Conservation (phyloP, 2,329 filamentous ascomycete genomes). For the Monosporascus ibericus region DNA sequence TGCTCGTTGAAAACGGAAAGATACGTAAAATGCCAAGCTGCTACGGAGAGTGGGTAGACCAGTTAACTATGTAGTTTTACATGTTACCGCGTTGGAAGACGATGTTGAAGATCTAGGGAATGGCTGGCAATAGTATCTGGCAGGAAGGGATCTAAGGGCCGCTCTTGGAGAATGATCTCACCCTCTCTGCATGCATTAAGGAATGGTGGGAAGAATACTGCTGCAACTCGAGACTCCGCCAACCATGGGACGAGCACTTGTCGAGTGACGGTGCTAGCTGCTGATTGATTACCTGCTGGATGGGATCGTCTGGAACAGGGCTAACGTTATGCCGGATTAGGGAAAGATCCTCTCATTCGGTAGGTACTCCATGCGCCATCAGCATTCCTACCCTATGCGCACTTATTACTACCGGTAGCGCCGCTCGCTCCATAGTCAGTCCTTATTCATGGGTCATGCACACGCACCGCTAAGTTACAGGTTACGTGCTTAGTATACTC, state of each 20-base stretch:
- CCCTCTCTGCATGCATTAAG: background rate
- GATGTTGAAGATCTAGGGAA: background rate
- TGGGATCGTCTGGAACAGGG: too few species aligned
- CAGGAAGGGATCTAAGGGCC: background rate
- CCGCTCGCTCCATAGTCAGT: background rate
- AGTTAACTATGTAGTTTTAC: background rate
- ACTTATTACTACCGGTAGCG: background rate
- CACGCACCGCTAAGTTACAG: background rate
- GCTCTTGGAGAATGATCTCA: background rate
- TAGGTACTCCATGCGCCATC: too few species aligned
- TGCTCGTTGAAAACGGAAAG: background rate
- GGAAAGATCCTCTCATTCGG: too few species aligned
- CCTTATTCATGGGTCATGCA: too few species aligned
- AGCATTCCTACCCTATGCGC: too few species aligned
- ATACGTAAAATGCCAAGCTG: background rate
- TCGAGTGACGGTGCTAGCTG: background rate
- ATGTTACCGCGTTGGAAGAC: background rate
- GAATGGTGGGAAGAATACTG: slow-evolving; percentile 9
- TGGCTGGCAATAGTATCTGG: background rate
- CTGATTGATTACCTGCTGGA: background rate
- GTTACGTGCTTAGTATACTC: background rate
- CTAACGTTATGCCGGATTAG: too few species aligned
- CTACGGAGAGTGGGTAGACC: background rate
- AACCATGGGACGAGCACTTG: slow-evolving; percentile 7
- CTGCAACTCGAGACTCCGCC: slow-evolving; percentile 4